Conservation (phyloP, 2,329 filamentous ascomycete species). For the Talaromyces pinophilus region DNA sequence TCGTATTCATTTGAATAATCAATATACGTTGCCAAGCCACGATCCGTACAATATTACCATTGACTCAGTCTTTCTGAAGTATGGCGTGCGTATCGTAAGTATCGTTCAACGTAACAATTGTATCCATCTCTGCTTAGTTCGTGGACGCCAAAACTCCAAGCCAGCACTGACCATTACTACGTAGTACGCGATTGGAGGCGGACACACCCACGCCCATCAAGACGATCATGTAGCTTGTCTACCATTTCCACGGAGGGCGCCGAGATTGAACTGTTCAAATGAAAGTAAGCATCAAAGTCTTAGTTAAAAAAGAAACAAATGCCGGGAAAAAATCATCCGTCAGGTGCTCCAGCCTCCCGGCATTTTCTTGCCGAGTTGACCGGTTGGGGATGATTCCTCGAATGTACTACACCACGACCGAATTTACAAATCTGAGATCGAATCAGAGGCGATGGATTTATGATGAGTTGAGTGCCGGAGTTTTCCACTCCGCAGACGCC, state of each 20-base stretch:
- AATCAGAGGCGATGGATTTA: background rate
- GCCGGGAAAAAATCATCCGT: background rate
- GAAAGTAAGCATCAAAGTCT: background rate
- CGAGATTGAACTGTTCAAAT: background rate
- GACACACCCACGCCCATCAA: background rate
- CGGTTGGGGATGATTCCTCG: background rate
- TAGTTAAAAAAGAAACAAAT: background rate
- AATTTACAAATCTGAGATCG: background rate
- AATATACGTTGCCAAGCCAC: slow-evolving; percentile 1
- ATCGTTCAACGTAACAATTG: background rate
- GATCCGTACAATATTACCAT: background rate
- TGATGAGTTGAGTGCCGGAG: background rate
- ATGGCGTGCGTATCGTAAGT: background rate
- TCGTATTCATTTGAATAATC: slow-evolving; percentile 14
- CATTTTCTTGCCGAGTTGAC: background rate
- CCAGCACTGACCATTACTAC: background rate
- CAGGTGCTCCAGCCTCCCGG: background rate
- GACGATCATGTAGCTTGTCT: background rate
- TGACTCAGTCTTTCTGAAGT: background rate
- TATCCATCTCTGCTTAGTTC: background rate
- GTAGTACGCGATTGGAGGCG: background rate
- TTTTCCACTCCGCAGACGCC: background rate
- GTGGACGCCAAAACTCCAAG: background rate
- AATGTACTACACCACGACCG: background rate
- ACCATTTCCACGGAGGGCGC: slow-evolving; percentile 1